phyloP scores from a whole-genome alignment of 768 basidiomycete genomes.

The Leccinum pellstonianum region DNA sequence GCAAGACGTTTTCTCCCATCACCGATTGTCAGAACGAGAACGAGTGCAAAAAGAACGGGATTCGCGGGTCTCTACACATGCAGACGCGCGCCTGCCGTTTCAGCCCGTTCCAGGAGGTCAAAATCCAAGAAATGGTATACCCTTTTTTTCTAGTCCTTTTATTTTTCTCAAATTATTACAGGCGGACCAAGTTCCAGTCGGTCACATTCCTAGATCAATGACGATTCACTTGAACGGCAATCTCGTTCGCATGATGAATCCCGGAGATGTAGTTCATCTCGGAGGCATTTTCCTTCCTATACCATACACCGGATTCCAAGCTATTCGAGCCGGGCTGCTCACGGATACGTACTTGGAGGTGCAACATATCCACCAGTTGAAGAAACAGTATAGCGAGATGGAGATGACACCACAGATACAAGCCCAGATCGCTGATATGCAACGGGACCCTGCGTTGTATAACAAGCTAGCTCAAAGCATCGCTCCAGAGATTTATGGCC shows the following conservation, averaged over 20 bases:
- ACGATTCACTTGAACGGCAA: slow-evolving; percentile 91
- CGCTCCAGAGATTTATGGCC: slow-evolving; percentile 98
- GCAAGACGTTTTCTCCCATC: slow-evolving; percentile 88
- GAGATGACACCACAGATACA: slow-evolving; percentile 85
- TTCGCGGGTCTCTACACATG: slow-evolving; percentile 93
- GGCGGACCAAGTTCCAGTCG: slow-evolving; percentile 99
- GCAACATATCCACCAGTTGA: slow-evolving; percentile 89
- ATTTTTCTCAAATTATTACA: slow-evolving; percentile 31
- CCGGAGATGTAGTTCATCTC: slow-evolving; percentile 93
- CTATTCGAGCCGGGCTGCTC: slow-evolving; percentile 91
- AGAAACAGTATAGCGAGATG: slow-evolving; percentile 97
- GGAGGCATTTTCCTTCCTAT: slow-evolving; percentile 98
- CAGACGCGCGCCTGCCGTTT: slow-evolving; percentile 97
- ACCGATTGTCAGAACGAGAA: slow-evolving; percentile 83
- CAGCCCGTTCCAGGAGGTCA: slow-evolving; percentile 96
- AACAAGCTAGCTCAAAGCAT: slow-evolving; percentile 88
- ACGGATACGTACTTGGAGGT: slow-evolving; percentile 96
- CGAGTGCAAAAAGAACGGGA: slow-evolving; percentile 82
- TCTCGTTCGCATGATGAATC: slow-evolving; percentile 87
- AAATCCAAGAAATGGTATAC: slow-evolving; percentile 96
- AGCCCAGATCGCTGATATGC: slow-evolving; percentile 63
- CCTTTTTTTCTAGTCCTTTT: neutral
- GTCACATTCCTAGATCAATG: slow-evolving; percentile 98
- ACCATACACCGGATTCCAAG: slow-evolving; percentile 97
- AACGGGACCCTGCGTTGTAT: slow-evolving; percentile 78